Evolutionary conservation across 306 rosid species (phyloP).

Genomic region (Lathyrus tuberosus): DNA sequence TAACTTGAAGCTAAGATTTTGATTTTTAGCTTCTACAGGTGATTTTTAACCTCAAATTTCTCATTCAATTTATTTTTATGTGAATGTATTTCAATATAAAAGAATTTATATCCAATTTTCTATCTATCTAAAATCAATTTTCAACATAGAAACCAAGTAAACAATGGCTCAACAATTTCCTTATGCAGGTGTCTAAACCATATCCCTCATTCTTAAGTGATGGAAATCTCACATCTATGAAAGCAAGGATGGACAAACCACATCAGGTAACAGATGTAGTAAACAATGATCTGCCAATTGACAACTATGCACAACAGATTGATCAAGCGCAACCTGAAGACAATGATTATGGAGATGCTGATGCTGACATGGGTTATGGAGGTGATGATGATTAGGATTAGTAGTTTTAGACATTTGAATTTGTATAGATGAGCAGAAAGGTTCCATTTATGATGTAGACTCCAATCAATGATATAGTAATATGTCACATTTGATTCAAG

Average conservation of each 20-base stretch:
- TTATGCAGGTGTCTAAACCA: conserved; percentile 72
- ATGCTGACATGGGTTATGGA: background rate
- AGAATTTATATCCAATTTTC: background rate
- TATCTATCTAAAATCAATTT: background rate
- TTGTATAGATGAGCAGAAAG: conserved; percentile 22
- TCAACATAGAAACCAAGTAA: background rate
- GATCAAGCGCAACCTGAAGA: conserved; percentile 44
- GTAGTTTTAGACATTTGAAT: background rate
- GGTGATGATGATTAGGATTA: conserved; percentile 38
- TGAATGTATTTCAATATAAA: background rate
- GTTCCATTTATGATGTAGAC: background rate
- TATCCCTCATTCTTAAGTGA: conserved; percentile 73
- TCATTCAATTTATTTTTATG: background rate
- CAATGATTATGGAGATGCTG: conserved; percentile 22
- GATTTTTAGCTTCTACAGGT: background rate
- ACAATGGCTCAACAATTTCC: conserved; percentile 1
- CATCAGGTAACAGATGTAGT: background rate
- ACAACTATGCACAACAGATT: conserved; percentile 22
- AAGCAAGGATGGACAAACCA: conserved; percentile 25
- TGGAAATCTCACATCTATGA: conserved; percentile 60
- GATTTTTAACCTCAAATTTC: background rate
- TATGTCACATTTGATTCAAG: background rate
- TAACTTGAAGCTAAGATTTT: background rate
- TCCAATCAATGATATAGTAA: background rate
- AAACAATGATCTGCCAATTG: background rate